phyloP scores from a whole-genome alignment of 73 alveolate species.

The Paramecium pentaurelia region DNA sequence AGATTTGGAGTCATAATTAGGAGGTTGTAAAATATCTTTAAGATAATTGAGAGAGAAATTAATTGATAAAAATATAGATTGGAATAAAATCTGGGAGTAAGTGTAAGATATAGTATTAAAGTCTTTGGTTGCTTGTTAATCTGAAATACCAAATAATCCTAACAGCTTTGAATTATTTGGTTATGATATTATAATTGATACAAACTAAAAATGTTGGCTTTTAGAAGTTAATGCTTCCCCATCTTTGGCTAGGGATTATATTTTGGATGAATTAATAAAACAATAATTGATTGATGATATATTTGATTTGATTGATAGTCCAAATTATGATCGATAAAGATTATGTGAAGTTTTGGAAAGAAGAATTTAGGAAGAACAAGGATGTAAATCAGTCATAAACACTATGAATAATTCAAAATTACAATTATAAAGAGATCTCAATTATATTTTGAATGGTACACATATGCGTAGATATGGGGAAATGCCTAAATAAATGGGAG shows the following conservation, averaged over 20 bases:
- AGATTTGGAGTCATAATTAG: slow-evolving; percentile 34
- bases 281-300: slow-evolving; percentile 88
- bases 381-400: slow-evolving; percentile 69
- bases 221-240: slow-evolving; percentile 95
- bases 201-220: slow-evolving; percentile 84
- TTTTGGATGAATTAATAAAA: slow-evolving; percentile 90
- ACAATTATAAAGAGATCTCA: slow-evolving; percentile 82
- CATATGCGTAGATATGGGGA: slow-evolving; percentile 85
- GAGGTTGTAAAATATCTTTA: slow-evolving; percentile 51
- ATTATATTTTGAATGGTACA: slow-evolving; percentile 86
- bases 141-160: slow-evolving; percentile 85
- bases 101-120: slow-evolving; percentile 46
- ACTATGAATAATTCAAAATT: slow-evolving; percentile 70
- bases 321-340: slow-evolving; percentile 81
- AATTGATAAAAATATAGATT: slow-evolving; percentile 18
- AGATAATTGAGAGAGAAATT: slow-evolving; percentile 32
- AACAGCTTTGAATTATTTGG: slow-evolving; percentile 97
- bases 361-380: slow-evolving; percentile 78
- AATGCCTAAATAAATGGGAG: slow-evolving; percentile 67
- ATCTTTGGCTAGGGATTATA: slow-evolving; percentile 84
- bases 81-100: slow-evolving; percentile 49
- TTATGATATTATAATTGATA: slow-evolving; percentile 91
- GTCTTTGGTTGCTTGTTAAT: slow-evolving; percentile 18
- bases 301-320: slow-evolving; percentile 81
- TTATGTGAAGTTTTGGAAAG: slow-evolving; percentile 87